phyloP scores from a whole-genome alignment of 2,329 filamentous ascomycete genomes.

The Sporothrix globosa region DNA sequence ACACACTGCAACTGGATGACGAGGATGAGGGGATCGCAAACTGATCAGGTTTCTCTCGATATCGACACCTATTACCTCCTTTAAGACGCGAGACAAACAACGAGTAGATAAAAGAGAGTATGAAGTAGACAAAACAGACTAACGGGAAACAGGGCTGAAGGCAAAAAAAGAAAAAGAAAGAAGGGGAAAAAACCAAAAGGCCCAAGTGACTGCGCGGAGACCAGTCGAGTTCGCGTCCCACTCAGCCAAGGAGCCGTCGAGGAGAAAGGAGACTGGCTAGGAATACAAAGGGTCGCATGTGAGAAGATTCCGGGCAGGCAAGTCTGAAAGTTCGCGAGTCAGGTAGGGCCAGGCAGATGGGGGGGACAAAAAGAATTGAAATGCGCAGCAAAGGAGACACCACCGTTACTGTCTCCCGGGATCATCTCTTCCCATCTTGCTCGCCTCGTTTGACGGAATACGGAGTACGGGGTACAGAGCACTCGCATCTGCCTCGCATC shows the following conservation, averaged over 20 bases:
- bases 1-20: not conserved
- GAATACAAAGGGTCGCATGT: not conserved
- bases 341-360: not conserved
- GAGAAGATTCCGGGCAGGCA: not conserved
- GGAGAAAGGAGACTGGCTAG: not conserved
- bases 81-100: not conserved
- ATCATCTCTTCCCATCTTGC: not conserved
- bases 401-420: not conserved
- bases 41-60: not conserved
- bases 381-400: not conserved
- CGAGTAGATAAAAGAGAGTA: not conserved
- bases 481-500: conserved; percentile 3
- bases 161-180: not conserved
- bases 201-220: not conserved
- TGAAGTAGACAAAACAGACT: not conserved
- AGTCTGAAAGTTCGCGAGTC: not conserved
- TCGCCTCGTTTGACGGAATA: not conserved
- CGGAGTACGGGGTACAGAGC: too few species aligned
- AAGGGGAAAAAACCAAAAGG: not conserved
- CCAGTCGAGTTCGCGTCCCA: conserved; percentile 22
- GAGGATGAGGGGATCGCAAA: conserved; percentile 1
- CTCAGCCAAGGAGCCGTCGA: conserved; percentile 24
- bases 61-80: conserved; percentile 6
- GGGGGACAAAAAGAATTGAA: not conserved
- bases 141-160: not conserved